Evolutionary conservation across 805 yeast genomes (phyloP).

Genomic region (Lipomyces mesembrius): DNA sequence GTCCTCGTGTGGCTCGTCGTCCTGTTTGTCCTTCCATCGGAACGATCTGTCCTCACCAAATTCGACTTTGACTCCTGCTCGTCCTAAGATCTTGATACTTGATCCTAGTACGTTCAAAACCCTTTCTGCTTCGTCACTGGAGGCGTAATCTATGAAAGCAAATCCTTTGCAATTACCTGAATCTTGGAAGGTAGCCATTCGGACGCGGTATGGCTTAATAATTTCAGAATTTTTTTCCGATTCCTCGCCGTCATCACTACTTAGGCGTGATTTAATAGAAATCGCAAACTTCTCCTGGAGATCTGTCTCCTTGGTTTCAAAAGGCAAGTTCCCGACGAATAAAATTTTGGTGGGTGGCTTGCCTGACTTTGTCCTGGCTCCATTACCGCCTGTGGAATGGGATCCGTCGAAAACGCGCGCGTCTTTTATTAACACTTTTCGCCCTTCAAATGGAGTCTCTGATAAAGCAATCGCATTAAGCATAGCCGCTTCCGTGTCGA

Average conservation of each 20-base stretch:
- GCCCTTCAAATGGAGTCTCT: constrained; percentile 76
- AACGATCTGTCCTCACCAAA: constrained; percentile 90
- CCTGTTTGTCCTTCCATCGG: constrained; percentile 41
- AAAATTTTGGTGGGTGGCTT: constrained; percentile 83
- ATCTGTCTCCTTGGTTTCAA: constrained; percentile 83
- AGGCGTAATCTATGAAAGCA: constrained; percentile 85
- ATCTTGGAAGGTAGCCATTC: constrained; percentile 99
- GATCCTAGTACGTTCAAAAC: constrained; percentile 78
- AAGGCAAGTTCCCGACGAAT: constrained; percentile 91
- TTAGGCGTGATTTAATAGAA: constrained; percentile 75
- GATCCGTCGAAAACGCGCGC: constrained; percentile 74
- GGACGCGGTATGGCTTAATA: constrained; percentile 77
- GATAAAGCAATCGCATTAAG: constrained; percentile 65
- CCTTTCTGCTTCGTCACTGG: constrained; percentile 77
- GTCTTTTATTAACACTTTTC: constrained; percentile 83
- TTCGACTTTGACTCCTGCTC: constrained; percentile 72
- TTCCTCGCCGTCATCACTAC: constrained; percentile 74
- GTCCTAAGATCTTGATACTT: constrained; percentile 67
- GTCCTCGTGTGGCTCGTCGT: constrained; percentile 29
- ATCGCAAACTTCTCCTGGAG: constrained; percentile 83
- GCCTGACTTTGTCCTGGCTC: constrained; percentile 61
- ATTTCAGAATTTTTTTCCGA: constrained; percentile 85
- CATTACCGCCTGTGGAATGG: constrained; percentile 35
- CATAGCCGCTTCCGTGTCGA: constrained; percentile 64
- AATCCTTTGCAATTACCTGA: constrained; percentile 95